Conservation (phyloP, 768 basidiomycete species). For the Mycena kentingensis region DNA sequence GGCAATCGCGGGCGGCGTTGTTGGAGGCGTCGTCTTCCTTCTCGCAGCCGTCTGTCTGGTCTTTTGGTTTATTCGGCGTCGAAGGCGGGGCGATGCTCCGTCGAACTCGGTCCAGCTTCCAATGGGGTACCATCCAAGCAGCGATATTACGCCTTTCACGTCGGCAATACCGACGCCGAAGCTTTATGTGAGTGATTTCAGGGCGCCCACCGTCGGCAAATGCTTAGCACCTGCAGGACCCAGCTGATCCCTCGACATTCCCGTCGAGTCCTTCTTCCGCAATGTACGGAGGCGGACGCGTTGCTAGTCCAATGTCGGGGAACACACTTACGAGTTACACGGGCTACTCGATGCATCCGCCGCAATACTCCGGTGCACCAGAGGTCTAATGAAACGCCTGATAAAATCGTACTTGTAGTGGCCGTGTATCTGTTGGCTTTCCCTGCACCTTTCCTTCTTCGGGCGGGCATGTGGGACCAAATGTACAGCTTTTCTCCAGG, state of each 20-base stretch:
- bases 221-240: constrained; percentile 21
- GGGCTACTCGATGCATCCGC: constrained; percentile 2
- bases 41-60: constrained; percentile 41
- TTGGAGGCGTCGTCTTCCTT: constrained; percentile 54
- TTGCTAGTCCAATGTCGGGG: constrained; percentile 18
- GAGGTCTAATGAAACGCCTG: constrained; percentile 22
- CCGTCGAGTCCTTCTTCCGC: constrained; percentile 28
- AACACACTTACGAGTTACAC: constrained; percentile 13
- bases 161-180: constrained; percentile 31
- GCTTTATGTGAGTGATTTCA: constrained; percentile 39
- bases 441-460: neutral
- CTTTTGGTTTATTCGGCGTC: constrained; percentile 36
- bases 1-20: constrained; percentile 66
- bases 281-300: constrained; percentile 12
- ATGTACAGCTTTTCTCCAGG: constrained; percentile 10
- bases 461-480: neutral
- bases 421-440: neutral
- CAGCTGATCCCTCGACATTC: constrained; percentile 43
- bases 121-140: constrained; percentile 25
- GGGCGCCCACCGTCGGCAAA: constrained; percentile 31
- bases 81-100: constrained; percentile 26
- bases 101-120: constrained; percentile 23
- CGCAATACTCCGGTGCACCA: constrained; percentile 24
- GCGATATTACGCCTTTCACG: constrained; percentile 21
- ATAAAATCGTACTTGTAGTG: neutral